Conservation (phyloP, 352 stramenopile genomes). For the Salisapilia sapeloensis region DNA sequence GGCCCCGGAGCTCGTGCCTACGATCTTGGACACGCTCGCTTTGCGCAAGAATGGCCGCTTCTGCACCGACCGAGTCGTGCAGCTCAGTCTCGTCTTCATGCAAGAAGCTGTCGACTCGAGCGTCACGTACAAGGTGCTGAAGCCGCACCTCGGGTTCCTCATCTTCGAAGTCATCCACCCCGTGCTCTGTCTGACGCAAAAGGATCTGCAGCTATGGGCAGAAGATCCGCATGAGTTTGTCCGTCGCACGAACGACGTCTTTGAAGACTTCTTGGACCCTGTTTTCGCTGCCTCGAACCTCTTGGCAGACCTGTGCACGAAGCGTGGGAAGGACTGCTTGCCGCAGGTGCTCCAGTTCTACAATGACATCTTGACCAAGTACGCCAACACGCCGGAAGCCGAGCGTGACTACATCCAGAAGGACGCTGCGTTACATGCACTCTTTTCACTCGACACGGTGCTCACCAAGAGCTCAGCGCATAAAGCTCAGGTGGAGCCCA, state of each 20-base stretch:
- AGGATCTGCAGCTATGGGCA: slow-evolving; percentile 91
- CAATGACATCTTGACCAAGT: slow-evolving; percentile 87
- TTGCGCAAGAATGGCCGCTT: slow-evolving; percentile 88
- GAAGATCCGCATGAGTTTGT: slow-evolving; percentile 97
- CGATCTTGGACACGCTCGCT: slow-evolving; percentile 83
- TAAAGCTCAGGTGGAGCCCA: slow-evolving; percentile 82
- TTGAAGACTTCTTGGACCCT: slow-evolving; percentile 94
- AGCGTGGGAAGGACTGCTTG: slow-evolving; percentile 90
- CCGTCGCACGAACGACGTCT: slow-evolving; percentile 93
- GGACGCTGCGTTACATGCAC: slow-evolving; percentile 87
- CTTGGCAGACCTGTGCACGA: slow-evolving; percentile 89
- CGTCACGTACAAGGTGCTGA: slow-evolving; percentile 94
- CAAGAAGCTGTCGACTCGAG: slow-evolving; percentile 89
- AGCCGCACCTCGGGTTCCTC: slow-evolving; percentile 94
- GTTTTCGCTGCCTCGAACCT: slow-evolving; percentile 88
- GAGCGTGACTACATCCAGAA: slow-evolving; percentile 92
- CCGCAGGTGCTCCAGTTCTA: slow-evolving; percentile 83
- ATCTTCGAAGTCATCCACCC: slow-evolving; percentile 95
- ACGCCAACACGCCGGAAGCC: slow-evolving; percentile 39
- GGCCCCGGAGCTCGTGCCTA: slow-evolving; percentile 65
- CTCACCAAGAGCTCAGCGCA: slow-evolving; percentile 90
- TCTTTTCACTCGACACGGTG: slow-evolving; percentile 87
- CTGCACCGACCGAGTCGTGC: slow-evolving; percentile 92
- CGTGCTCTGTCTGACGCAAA: slow-evolving; percentile 85
- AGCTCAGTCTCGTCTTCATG: slow-evolving; percentile 89